These are phyloP conservation scores for Saccharomyces hybrid DNA, from an alignment of 1,139 yeast genomes.

Conservation along the genomic window DNA sequence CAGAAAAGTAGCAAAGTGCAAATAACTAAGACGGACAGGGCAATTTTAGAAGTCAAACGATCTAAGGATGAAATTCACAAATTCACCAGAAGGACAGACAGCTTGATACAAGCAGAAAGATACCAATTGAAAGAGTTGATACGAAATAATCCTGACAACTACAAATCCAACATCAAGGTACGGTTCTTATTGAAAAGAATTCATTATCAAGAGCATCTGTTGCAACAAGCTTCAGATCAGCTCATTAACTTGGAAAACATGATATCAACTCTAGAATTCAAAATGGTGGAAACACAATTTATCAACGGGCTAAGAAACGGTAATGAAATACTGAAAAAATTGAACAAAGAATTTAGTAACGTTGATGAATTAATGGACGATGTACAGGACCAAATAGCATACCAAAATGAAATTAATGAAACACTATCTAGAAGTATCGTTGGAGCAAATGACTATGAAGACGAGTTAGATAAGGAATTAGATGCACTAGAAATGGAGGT, in stretches of 20 bases:
- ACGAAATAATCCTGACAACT: slow-evolving; percentile 18
- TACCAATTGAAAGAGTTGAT: slow-evolving; percentile 28
- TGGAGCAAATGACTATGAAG: slow-evolving; percentile 41
- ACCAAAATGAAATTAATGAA: slow-evolving; percentile 61
- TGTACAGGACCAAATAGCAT: slow-evolving; percentile 69
- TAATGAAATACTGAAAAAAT: slow-evolving; percentile 59
- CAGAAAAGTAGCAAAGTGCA: slow-evolving; percentile 33
- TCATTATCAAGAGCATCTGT: slow-evolving; percentile 69
- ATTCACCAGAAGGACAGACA: slow-evolving; percentile 56
- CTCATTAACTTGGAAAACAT: slow-evolving; percentile 67
- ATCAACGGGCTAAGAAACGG: slow-evolving; percentile 75
- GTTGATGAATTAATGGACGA: slow-evolving; percentile 84
- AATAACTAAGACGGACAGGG: slow-evolving; percentile 77
- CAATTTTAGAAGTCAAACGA: slow-evolving; percentile 74
- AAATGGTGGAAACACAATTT: slow-evolving; percentile 80
- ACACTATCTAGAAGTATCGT: slow-evolving; percentile 39
- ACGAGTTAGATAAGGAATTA: slow-evolving; percentile 51
- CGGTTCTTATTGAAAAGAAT: slow-evolving; percentile 65
- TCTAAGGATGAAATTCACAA: slow-evolving; percentile 81
- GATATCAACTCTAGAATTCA: slow-evolving; percentile 76
- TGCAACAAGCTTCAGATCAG: slow-evolving; percentile 68
- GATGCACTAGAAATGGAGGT: slow-evolving; percentile 38
- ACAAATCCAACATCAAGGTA: slow-evolving; percentile 40
- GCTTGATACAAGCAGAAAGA: slow-evolving; percentile 40
- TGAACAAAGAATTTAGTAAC: slow-evolving; percentile 71